Conservation (phyloP, 306 rosid species). For the Corylus avellana region DNA sequence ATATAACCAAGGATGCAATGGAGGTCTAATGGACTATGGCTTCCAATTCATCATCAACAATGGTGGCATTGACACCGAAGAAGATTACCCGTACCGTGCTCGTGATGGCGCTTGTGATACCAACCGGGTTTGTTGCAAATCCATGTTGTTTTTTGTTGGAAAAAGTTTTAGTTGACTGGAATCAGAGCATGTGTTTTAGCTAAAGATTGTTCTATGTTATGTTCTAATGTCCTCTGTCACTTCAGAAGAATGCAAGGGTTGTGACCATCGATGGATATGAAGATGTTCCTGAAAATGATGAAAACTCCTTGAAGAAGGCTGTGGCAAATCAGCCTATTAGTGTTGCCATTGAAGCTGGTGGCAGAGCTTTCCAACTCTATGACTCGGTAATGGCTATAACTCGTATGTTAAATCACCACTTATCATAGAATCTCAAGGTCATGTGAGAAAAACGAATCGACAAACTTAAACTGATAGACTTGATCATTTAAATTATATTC, state of each 20-base stretch:
- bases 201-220: neutral
- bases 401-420: neutral
- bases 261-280: constrained; percentile 79
- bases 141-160: neutral
- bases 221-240: neutral
- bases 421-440: too few relatives aligned
- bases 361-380: constrained; percentile 86
- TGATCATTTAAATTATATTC: too few relatives aligned
- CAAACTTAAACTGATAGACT: too few relatives aligned
- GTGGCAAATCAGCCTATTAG: constrained; percentile 75
- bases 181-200: neutral
- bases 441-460: too few relatives aligned
- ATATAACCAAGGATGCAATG: constrained; percentile 87
- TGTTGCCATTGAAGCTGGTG: constrained; percentile 96
- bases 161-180: neutral
- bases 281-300: constrained; percentile 79
- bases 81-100: constrained; percentile 73
- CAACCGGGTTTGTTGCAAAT: constrained; percentile 48
- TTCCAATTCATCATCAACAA: constrained; percentile 65
- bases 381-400: constrained; percentile 48
- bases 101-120: constrained; percentile 64
- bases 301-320: constrained; percentile 71
- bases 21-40: constrained; percentile 94
- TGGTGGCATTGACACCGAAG: constrained; percentile 87
- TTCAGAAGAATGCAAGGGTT: constrained; percentile 66